A percentile compares a stretch with the other conserved stretches of the same genome.
Conservation (phyloP, 176 grass and related monocot species). For the Cocos nucifera region DNA sequence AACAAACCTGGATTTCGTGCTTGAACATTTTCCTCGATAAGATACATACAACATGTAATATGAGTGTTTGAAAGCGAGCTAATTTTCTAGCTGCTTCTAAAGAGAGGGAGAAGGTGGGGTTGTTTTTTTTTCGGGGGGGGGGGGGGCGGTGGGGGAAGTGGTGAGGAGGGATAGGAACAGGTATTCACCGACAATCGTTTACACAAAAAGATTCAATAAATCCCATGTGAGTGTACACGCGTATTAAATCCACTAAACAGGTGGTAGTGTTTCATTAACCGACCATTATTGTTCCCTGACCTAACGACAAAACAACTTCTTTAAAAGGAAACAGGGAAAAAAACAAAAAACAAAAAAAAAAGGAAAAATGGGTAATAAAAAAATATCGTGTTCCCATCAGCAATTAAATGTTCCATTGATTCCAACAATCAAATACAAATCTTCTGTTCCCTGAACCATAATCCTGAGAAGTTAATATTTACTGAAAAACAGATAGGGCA, state of each 20-base stretch:
- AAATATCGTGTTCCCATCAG: neutral
- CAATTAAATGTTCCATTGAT: neutral
- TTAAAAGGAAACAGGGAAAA: constrained; percentile 2
- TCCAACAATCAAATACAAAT: neutral
- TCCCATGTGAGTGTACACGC: neutral
- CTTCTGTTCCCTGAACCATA: too few species aligned
- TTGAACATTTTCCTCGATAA: constrained; percentile 3
- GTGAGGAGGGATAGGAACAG: too few species aligned
- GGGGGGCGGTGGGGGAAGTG: too few species aligned
- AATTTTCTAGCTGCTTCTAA: neutral
- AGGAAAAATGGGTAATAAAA: neutral
- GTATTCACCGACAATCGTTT: too few species aligned
- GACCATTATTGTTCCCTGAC: neutral
- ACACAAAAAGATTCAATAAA: too few species aligned
- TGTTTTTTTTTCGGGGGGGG: too few species aligned
- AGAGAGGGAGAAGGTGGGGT: too few species aligned
- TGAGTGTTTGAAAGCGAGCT: neutral
- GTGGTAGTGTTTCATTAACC: neutral
- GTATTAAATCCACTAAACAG: neutral
- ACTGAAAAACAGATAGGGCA: too few species aligned
- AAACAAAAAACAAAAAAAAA: neutral
- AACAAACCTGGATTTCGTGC: neutral
- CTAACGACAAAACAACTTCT: neutral
- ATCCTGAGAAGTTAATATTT: too few species aligned
- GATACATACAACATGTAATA: neutral